Percentiles rank a stretch among this genome's conserved stretches.
Evolutionary conservation across 1,284 basidiomycete species (phyloP).

Genomic region (Fistulina hepatica): DNA sequence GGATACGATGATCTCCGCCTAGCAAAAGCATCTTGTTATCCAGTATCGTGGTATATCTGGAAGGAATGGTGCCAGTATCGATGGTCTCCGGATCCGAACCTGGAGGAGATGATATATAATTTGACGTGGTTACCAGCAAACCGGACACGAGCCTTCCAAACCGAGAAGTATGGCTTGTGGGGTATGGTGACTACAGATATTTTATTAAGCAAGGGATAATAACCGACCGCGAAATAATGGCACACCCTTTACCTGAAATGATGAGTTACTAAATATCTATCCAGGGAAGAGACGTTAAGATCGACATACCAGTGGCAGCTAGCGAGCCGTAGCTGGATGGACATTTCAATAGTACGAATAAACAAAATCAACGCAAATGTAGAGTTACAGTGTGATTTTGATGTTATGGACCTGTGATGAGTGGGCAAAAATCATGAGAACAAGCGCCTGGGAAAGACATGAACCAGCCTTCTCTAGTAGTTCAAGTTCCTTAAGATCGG

Average conservation of each 20-base stretch:
- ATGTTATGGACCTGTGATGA: constrained; percentile 53
- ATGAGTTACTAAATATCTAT: constrained; percentile 3
- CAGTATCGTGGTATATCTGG: constrained; percentile 64
- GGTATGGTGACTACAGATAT: constrained; percentile 74
- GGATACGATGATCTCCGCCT: constrained; percentile 63
- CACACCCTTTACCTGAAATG: constrained; percentile 73
- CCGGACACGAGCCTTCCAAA: constrained; percentile 56
- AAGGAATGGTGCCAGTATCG: constrained; percentile 68
- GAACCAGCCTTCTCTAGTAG: constrained; percentile 55
- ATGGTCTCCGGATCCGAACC: constrained; percentile 57
- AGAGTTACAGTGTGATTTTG: constrained; percentile 73
- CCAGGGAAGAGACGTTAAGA: constrained; percentile 2
- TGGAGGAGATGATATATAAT: neutral
- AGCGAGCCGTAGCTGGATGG: constrained; percentile 58
- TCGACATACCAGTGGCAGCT: constrained; percentile 60
- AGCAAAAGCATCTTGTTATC: constrained; percentile 57
- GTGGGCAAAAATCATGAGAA: no score
- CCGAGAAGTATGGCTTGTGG: constrained; percentile 90
- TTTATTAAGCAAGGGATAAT: no score
- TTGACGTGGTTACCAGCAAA: constrained; percentile 6
- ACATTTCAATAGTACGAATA: constrained; percentile 8
- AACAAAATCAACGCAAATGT: neutral
- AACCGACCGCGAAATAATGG: no score
- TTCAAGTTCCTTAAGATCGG: constrained; percentile 61
- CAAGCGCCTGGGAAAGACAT: constrained; percentile 2